Conservation (phyloP, 1,284 basidiomycete genomes). For the Pascua guehoae region DNA sequence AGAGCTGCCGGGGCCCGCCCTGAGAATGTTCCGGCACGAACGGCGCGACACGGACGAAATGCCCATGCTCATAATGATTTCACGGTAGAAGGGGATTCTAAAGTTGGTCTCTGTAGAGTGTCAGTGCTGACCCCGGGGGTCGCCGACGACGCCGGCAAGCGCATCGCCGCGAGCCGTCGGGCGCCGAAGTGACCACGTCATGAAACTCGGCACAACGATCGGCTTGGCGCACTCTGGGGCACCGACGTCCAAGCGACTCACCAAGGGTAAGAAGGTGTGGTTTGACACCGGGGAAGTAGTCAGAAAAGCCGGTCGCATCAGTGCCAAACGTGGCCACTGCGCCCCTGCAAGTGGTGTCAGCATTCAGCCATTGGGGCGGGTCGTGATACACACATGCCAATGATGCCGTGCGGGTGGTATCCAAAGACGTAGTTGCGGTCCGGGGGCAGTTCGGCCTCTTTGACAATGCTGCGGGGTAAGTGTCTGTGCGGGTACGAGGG, state of each 20-base stretch:
- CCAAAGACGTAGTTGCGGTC: slow-evolving; percentile 94
- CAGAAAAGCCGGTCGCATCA: slow-evolving; percentile 90
- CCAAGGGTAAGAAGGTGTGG: slow-evolving; percentile 87
- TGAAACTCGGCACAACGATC: background rate
- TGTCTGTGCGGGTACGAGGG: too few relatives aligned
- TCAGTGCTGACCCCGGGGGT: background rate
- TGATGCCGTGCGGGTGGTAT: slow-evolving; percentile 94
- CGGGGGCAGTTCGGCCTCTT: slow-evolving; percentile 81
- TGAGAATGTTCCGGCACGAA: slow-evolving; percentile 85
- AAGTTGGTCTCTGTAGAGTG: slow-evolving; percentile 66
- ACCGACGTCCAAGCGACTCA: slow-evolving; percentile 12
- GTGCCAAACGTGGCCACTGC: slow-evolving; percentile 91
- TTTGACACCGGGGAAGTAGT: slow-evolving; percentile 81
- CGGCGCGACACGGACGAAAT: slow-evolving; percentile 87
- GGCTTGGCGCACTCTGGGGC: background rate
- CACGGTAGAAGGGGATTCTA: slow-evolving; percentile 86
- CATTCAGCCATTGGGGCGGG: background rate
- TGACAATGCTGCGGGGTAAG: slow-evolving; percentile 28
- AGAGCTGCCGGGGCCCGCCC: slow-evolving; percentile 62
- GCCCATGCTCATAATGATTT: slow-evolving; percentile 78
- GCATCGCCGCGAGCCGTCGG: too few relatives aligned
- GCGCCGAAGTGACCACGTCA: too few relatives aligned
- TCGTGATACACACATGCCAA: slow-evolving; percentile 62
- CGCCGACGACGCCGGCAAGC: too few relatives aligned
- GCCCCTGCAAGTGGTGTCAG: too few relatives aligned